phyloP scores from a whole-genome alignment of 768 basidiomycete species.

The Boletus bicolor region DNA sequence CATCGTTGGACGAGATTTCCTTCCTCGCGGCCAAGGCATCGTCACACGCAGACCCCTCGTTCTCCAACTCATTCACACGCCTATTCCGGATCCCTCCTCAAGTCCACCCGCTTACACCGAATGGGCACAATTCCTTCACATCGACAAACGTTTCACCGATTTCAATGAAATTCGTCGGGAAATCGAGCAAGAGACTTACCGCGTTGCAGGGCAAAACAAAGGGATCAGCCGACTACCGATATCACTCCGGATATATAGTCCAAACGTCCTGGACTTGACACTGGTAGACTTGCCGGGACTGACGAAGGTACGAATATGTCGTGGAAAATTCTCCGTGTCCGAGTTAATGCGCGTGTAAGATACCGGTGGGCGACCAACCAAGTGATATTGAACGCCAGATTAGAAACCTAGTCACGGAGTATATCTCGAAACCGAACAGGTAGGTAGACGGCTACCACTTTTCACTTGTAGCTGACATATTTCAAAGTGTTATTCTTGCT shows the following conservation, averaged over 20 bases:
- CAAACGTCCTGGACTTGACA: slow-evolving; percentile 92
- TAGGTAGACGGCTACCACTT: slow-evolving; percentile 32
- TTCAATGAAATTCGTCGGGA: slow-evolving; percentile 92
- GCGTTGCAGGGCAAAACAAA: slow-evolving; percentile 98
- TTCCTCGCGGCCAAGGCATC: slow-evolving; percentile 87
- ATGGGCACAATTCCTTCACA: slow-evolving; percentile 97
- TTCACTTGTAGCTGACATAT: slow-evolving; percentile 4
- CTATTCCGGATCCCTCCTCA: slow-evolving; percentile 47
- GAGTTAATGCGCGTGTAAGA: slow-evolving; percentile 42
- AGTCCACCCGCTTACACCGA: slow-evolving; percentile 58
- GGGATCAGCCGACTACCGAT: slow-evolving; percentile 96
- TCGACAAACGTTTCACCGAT: slow-evolving; percentile 96
- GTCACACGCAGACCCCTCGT: slow-evolving; percentile 95
- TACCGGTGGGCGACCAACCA: slow-evolving; percentile 95
- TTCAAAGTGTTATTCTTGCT: slow-evolving; percentile 83
- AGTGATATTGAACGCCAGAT: slow-evolving; percentile 98
- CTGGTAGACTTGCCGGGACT: slow-evolving; percentile 95
- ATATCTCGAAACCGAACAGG: slow-evolving; percentile 97
- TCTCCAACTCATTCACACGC: slow-evolving; percentile 93
- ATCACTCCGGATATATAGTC: slow-evolving; percentile 92
- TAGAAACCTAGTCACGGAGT: slow-evolving; percentile 89
- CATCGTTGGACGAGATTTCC: slow-evolving; percentile 92
- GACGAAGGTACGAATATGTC: slow-evolving; percentile 73
- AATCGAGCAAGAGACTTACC: slow-evolving; percentile 96
- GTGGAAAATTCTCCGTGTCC: neutral